These are phyloP conservation scores for Nicotiana attenuata DNA, from an alignment of 257 asterid genomes.

Conservation along the genomic window DNA sequence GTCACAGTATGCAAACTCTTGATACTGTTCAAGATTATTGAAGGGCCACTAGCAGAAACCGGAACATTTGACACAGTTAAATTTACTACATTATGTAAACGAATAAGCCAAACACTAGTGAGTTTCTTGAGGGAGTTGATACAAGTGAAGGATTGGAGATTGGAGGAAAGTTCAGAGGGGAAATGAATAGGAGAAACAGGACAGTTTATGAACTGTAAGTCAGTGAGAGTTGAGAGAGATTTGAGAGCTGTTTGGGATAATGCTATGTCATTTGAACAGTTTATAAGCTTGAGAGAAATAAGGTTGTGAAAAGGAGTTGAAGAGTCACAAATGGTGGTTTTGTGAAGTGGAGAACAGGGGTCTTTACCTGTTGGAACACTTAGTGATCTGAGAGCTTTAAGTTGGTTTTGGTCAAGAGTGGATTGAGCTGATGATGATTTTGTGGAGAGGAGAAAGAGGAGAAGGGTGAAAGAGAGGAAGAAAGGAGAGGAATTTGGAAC, in stretches of 20 bases:
- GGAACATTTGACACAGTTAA: conserved; percentile 51
- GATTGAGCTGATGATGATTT: conserved; percentile 30
- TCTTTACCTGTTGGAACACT: conserved; percentile 56
- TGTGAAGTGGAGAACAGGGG: conserved; percentile 54
- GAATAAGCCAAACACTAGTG: conserved; percentile 71
- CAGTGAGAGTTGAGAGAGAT: conserved; percentile 66
- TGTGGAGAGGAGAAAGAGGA: conserved; percentile 24
- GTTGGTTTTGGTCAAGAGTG: conserved; percentile 78
- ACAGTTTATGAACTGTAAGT: conserved; percentile 64
- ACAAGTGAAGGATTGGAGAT: conserved; percentile 65
- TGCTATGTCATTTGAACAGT: conserved; percentile 77
- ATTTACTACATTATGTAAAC: conserved; percentile 43
- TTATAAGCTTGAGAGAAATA: conserved; percentile 62
- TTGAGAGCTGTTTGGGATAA: conserved; percentile 61
- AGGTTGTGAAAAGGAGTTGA: conserved; percentile 75
- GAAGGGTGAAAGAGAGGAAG: conserved; percentile 4
- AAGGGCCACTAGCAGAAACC: conserved; percentile 61
- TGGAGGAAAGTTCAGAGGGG: conserved; percentile 59
- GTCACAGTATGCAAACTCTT: conserved; percentile 44
- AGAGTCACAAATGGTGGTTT: conserved; percentile 63
- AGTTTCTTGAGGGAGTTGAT: conserved; percentile 59
- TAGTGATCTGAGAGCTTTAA: conserved; percentile 74
- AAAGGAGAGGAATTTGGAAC: background rate
- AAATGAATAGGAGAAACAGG: conserved; percentile 58
- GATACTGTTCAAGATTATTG: conserved; percentile 43